Percentiles rank a stretch among this genome's conserved stretches.
These are phyloP conservation scores for Populus hybrid DNA, from an alignment of 441 rosid genomes.

Conservation along the genomic window DNA sequence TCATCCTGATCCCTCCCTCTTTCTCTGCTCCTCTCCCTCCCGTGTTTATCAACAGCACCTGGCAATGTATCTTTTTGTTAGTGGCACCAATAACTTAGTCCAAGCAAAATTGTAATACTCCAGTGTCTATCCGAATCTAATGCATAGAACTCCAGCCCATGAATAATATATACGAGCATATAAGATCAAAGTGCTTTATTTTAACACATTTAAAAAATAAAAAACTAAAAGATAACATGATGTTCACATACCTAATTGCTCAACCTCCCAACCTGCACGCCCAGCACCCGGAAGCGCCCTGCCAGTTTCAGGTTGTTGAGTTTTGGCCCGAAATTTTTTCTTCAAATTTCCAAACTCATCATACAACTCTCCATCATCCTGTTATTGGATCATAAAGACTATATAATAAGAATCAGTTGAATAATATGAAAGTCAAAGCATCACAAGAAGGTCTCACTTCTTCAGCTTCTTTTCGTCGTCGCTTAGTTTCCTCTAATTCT, in stretches of 20 bases:
- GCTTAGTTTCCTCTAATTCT: slow-evolving; percentile 90
- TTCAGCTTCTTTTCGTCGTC: slow-evolving; percentile 89
- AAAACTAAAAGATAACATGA: background rate
- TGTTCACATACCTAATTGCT: slow-evolving; percentile 62
- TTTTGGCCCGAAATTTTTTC: slow-evolving; percentile 91
- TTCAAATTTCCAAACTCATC: slow-evolving; percentile 98
- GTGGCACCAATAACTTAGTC: background rate
- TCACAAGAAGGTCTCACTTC: slow-evolving; percentile 46
- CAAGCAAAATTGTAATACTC: background rate
- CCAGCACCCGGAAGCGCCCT: slow-evolving; percentile 71
- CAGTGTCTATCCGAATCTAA: background rate
- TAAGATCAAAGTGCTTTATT: background rate
- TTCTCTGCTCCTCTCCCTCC: slow-evolving; percentile 67
- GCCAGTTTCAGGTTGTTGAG: slow-evolving; percentile 67
- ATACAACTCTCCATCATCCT: slow-evolving; percentile 98
- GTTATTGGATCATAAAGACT: slow-evolving; percentile 15
- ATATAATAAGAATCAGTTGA: slow-evolving; percentile 17
- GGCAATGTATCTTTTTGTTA: slow-evolving; percentile 14
- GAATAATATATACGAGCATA: background rate
- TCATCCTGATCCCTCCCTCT: slow-evolving; percentile 56
- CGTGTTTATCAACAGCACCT: slow-evolving; percentile 63
- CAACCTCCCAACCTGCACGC: slow-evolving; percentile 99
- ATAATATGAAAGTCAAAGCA: slow-evolving; percentile 11
- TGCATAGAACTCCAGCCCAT: background rate
- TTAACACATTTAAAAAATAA: background rate